Evolutionary conservation across 169 alveolate species (phyloP).

Genomic region (Miamiensis avidus): DNA sequence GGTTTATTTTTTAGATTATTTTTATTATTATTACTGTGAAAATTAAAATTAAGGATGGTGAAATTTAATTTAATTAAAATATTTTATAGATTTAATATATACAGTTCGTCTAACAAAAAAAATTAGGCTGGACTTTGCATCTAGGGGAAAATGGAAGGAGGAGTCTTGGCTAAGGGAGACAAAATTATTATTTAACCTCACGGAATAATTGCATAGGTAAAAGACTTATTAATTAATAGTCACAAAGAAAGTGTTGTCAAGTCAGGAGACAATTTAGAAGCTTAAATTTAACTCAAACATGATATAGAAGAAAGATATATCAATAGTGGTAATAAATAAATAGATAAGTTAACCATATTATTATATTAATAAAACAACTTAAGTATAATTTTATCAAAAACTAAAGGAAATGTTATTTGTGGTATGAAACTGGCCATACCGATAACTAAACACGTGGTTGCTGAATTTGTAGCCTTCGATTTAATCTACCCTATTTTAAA

Average conservation of each 20-base stretch:
- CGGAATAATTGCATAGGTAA: slow-evolving; percentile 40
- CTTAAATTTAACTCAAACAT: slow-evolving; percentile 28
- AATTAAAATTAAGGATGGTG: neutral
- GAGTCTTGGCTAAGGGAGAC: slow-evolving; percentile 49
- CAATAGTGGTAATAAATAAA: neutral
- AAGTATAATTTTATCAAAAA: neutral
- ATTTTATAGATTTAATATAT: slow-evolving; percentile 25
- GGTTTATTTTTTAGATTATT: slow-evolving; percentile 45
- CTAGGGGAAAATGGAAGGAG: slow-evolving; percentile 64
- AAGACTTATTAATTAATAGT: slow-evolving; percentile 47
- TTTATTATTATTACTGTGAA: neutral
- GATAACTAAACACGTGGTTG: slow-evolving; percentile 48
- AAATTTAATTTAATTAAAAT: neutral
- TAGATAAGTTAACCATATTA: too few relatives aligned
- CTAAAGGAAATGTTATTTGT: slow-evolving; percentile 74
- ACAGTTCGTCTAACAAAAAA: slow-evolving; percentile 27
- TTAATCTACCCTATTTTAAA: slow-evolving; percentile 60
- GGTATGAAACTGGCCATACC: slow-evolving; percentile 64
- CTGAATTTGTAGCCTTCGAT: slow-evolving; percentile 64
- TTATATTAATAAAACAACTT: too few relatives aligned
- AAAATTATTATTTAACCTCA: slow-evolving; percentile 55
- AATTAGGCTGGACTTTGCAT: slow-evolving; percentile 46
- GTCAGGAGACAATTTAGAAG: slow-evolving; percentile 63
- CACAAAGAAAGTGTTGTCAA: slow-evolving; percentile 33
- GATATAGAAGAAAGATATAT: slow-evolving; percentile 44